These are phyloP conservation scores for Diplotaxis tenuifolia DNA, from an alignment of 345 rosid species.

Conservation along the genomic window DNA sequence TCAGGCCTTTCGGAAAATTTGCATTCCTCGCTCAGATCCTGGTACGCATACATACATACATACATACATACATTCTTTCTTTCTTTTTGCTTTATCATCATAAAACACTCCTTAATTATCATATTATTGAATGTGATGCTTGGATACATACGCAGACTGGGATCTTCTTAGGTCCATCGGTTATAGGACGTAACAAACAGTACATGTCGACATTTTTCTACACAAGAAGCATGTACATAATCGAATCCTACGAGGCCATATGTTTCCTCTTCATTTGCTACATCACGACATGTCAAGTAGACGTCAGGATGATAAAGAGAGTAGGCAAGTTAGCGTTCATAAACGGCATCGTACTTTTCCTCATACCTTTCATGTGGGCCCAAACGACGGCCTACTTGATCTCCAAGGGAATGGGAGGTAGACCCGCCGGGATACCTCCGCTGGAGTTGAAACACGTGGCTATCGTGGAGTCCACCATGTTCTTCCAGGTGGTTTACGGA, in stretches of 20 bases:
- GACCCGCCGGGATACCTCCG: neutral
- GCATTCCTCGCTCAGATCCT: conserved; percentile 39
- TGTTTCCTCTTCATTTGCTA: conserved; percentile 39
- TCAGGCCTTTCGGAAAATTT: conserved; percentile 38
- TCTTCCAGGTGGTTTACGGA: conserved; percentile 40
- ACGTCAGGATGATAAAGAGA: conserved; percentile 36
- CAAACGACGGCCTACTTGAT: conserved; percentile 10
- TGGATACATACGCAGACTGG: conserved; percentile 42
- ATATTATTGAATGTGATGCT: neutral
- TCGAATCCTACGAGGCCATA: conserved; percentile 32
- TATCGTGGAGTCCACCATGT: conserved; percentile 34
- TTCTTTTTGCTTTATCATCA: neutral
- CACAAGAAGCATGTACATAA: conserved; percentile 23
- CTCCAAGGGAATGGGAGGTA: conserved; percentile 12
- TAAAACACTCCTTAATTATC: neutral
- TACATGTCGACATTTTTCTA: conserved; percentile 26
- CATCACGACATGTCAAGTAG: conserved; percentile 40
- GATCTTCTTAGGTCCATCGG: conserved; percentile 42
- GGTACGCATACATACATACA: conserved; percentile 10
- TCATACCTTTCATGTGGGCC: conserved; percentile 31
- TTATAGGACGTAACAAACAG: conserved; percentile 31
- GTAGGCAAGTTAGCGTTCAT: conserved; percentile 41
- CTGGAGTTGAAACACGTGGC: conserved; percentile 21
- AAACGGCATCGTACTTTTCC: conserved; percentile 36
- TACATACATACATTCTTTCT: neutral